Base-by-base conservation (phyloP, 2,329 filamentous ascomycete genomes). In the Trichothecium roseum region DNA sequence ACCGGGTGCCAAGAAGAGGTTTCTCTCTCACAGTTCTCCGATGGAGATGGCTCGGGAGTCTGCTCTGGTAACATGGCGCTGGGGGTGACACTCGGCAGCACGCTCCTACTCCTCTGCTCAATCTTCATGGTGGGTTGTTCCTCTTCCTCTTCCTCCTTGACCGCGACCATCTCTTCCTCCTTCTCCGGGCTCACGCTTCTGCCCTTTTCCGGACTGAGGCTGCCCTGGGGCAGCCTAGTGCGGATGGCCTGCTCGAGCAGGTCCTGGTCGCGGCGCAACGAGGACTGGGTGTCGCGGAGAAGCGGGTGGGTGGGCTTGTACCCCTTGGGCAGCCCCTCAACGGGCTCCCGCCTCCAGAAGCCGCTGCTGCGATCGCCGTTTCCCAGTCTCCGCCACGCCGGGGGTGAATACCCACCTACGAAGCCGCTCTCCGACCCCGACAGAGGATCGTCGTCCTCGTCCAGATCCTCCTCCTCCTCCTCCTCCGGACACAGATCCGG, bases 371-470 rank as follows among this genome's bases (percentile, higher is more conserved):
- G 64, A 45, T 66, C 64, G 47, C 70, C 72, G 64, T 74, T 75
- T 60, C 63, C 67, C 56, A 75, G 69, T 45, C 70, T 69, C 51
- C 69, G 64, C 72, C 72, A 77, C 32, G 72, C 72, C 43, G 72
- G 72, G 38, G 72, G 72, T 49, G 68, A 74, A 61, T 70, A 77
- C 42, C 70, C 71, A 64, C 69, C 69, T 49, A 44, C 63, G 51
- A 70, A 75, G 49, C 43, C 58, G 46, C 44, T 51, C 45, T 63
- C 68, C 57, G 56, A 62, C 29, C 60, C 66, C 59, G 63, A 64
- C 55, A 50, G 52, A 42, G 47, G 47, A 43, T 46, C 47, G 41
- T 57, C 52, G 43, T 57, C 56, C 41, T 30, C 28, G 28, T 17
- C 15, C 28, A 30, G 13, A 14, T 14, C 28, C 28, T n/a, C 28